Conservation (phyloP, 1,284 basidiomycete genomes). For the Ustilago sp. region DNA sequence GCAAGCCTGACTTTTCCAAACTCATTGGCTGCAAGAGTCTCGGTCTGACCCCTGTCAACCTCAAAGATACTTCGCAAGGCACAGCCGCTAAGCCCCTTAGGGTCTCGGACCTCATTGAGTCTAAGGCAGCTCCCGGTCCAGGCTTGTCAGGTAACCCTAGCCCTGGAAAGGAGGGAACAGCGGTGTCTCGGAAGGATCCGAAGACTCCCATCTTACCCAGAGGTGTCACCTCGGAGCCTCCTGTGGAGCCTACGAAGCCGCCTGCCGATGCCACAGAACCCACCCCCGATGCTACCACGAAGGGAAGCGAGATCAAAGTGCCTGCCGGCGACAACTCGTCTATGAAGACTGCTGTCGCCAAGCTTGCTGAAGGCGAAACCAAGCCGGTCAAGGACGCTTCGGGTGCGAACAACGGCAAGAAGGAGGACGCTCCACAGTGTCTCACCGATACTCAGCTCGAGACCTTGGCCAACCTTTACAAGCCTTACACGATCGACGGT, state of each 20-base stretch:
- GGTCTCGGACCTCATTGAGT: too few species aligned
- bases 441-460: slow-evolving; percentile 38
- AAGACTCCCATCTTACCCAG: slow-evolving; percentile 15
- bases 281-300: background rate
- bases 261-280: background rate
- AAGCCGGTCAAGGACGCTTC: background rate
- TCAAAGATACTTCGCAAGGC: background rate
- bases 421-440: slow-evolving; percentile 20
- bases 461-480: slow-evolving; percentile 44
- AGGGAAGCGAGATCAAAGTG: background rate
- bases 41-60: slow-evolving; percentile 6
- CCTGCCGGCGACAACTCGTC: background rate
- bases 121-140: background rate
- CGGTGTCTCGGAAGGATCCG: background rate
- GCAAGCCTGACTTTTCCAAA: slow-evolving; percentile 33
- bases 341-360: background rate
- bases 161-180: background rate
- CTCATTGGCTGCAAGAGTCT: slow-evolving; percentile 30
- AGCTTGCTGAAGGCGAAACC: background rate
- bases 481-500: slow-evolving; percentile 20
- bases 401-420: slow-evolving; percentile 1
- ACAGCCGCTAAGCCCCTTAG: background rate
- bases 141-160: background rate
- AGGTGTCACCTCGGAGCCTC: background rate
- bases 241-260: background rate